Conservation (phyloP, 2,329 filamentous ascomycete genomes). For the Phialophora verrucosa region DNA sequence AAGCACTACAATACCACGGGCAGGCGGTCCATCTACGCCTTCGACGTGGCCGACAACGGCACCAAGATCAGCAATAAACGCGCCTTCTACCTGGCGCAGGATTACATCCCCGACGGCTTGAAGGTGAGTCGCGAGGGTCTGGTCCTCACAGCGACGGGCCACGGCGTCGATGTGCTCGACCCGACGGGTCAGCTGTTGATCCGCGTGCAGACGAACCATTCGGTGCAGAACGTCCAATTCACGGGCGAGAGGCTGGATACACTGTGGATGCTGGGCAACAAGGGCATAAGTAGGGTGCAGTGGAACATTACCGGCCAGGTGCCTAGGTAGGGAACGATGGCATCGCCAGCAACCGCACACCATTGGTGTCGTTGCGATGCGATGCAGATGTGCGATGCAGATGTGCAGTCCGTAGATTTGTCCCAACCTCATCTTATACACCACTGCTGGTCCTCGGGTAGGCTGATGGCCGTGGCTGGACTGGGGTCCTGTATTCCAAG, state of each 20-base stretch:
- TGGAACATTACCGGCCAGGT: constrained; percentile 47
- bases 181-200: constrained; percentile 47
- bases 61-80: constrained; percentile 47
- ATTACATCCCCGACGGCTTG: constrained; percentile 51
- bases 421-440: constrained; percentile 2
- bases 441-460: constrained; percentile 1
- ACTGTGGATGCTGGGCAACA: constrained; percentile 50
- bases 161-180: constrained; percentile 51
- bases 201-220: constrained; percentile 51
- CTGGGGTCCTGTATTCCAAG: not conserved
- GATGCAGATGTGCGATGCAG: too few species aligned
- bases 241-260: constrained; percentile 47
- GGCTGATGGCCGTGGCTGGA: not conserved
- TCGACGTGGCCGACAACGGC: constrained; percentile 47
- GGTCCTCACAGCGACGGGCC: constrained; percentile 48
- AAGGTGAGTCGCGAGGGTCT: constrained; percentile 52
- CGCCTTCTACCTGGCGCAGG: constrained; percentile 47
- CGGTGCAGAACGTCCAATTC: constrained; percentile 54
- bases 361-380: not conserved
- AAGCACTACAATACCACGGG: constrained; percentile 32
- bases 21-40: constrained; percentile 43
- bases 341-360: not conserved
- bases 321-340: constrained; percentile 16
- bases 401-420: not conserved
- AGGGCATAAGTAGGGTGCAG: constrained; percentile 48